Evolutionary conservation across 192 early-diverging fungal genomes (phyloP).

Genomic region (Backusella sp.): DNA sequence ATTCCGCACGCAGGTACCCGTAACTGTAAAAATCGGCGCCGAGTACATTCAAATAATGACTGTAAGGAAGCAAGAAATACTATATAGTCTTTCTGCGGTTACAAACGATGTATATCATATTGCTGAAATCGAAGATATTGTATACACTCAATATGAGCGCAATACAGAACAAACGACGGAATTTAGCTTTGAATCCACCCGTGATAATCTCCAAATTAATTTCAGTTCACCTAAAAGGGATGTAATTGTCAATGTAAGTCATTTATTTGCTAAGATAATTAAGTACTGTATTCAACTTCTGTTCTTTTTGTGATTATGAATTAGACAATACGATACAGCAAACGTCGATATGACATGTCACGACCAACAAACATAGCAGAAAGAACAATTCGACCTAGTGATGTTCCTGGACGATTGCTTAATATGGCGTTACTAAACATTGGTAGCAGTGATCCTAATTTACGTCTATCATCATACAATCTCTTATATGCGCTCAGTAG

Average conservation of each 20-base stretch:
- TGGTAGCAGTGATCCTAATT: slow-evolving; percentile 69
- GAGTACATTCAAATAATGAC: slow-evolving; percentile 83
- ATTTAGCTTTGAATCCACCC: slow-evolving; percentile 76
- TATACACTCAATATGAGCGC: slow-evolving; percentile 50
- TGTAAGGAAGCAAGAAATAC: slow-evolving; percentile 45
- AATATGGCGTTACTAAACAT: slow-evolving; percentile 91
- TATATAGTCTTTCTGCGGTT: slow-evolving; percentile 64
- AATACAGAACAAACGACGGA: slow-evolving; percentile 60
- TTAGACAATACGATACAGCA: slow-evolving; percentile 64
- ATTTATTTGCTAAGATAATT: slow-evolving; percentile 13
- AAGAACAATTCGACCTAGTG: slow-evolving; percentile 71
- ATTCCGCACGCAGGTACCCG: slow-evolving; percentile 62
- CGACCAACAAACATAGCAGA: slow-evolving; percentile 56
- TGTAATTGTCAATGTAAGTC: slow-evolving; percentile 46
- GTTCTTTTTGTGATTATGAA: slow-evolving; percentile 30
- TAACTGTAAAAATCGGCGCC: slow-evolving; percentile 76
- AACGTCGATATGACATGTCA: slow-evolving; percentile 59
- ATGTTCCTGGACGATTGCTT: slow-evolving; percentile 87
- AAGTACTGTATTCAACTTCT: not conserved
- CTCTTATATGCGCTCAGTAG: slow-evolving; percentile 75
- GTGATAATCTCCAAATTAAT: slow-evolving; percentile 55
- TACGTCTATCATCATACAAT: slow-evolving; percentile 84
- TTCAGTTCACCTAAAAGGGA: slow-evolving; percentile 78
- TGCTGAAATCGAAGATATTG: slow-evolving; percentile 34
- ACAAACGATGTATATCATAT: slow-evolving; percentile 89